A percentile compares a stretch with the other conserved stretches of the same genome.
phyloP scores from a whole-genome alignment of 2,329 filamentous ascomycete species.

The Bisporella sp. region DNA sequence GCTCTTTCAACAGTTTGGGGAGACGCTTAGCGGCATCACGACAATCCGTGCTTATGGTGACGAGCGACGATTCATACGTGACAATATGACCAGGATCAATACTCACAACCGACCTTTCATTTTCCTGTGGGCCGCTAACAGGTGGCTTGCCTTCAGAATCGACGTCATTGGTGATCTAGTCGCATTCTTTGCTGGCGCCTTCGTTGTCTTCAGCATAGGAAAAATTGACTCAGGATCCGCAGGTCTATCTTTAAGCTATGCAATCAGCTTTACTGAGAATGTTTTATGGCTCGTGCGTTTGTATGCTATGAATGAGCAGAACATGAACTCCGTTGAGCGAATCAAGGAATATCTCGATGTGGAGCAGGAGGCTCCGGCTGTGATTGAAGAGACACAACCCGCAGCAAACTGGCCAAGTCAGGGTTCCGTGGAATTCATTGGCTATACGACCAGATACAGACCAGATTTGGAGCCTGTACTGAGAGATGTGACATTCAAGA shows the following conservation, averaged over 20 bases:
- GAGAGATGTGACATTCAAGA: constrained; percentile 76
- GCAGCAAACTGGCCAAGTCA: constrained; percentile 75
- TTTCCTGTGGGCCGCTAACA: constrained; percentile 92
- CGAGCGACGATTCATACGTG: constrained; percentile 84
- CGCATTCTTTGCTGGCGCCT: constrained; percentile 86
- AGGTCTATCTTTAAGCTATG: constrained; percentile 90
- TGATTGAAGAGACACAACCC: constrained; percentile 74
- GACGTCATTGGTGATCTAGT: constrained; percentile 88
- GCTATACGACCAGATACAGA: constrained; percentile 86
- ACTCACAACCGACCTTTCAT: constrained; percentile 89
- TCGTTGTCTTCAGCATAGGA: constrained; percentile 78
- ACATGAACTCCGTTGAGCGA: constrained; percentile 98
- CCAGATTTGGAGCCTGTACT: constrained; percentile 82
- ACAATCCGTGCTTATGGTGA: constrained; percentile 97
- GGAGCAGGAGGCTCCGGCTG: constrained; percentile 78
- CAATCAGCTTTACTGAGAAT: constrained; percentile 94
- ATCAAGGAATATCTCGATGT: constrained; percentile 96
- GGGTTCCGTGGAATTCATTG: constrained; percentile 79
- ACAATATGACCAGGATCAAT: constrained; percentile 85
- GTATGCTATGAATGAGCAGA: constrained; percentile 94
- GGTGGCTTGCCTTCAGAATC: constrained; percentile 91
- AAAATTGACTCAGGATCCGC: constrained; percentile 84
- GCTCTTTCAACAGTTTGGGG: constrained; percentile 95
- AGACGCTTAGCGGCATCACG: constrained; percentile 89
- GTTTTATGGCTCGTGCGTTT: constrained; percentile 92